These are phyloP conservation scores for Mycena chlorophos DNA, from an alignment of 768 basidiomycete species.

Conservation along the genomic window DNA sequence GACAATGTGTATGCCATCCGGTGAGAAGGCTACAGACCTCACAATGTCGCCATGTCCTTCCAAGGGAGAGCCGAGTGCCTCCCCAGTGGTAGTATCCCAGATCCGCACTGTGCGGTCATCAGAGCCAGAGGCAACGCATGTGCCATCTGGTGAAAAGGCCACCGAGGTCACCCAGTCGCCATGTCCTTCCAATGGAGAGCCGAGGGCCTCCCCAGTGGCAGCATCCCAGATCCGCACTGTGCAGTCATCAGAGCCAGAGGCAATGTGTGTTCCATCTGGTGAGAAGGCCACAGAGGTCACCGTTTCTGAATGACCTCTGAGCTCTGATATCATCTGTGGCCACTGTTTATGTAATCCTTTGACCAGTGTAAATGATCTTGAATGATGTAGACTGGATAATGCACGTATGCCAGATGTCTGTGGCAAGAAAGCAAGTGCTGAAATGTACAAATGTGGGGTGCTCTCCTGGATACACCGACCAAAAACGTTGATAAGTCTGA, in stretches of 20 bases:
- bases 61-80: neutral
- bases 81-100: neutral
- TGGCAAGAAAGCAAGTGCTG: constrained; percentile 1
- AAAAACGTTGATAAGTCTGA: constrained; percentile 1
- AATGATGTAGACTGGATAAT: neutral
- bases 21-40: neutral
- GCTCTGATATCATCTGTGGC: neutral
- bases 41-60: neutral
- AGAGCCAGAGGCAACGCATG: neutral
- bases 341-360: neutral
- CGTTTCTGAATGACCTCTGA: neutral
- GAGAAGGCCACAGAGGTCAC: neutral
- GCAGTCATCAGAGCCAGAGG: neutral
- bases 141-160: neutral
- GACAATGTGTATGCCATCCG: constrained; percentile 6
- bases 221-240: neutral
- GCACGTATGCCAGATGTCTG: neutral
- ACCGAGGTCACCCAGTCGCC: neutral
- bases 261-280: neutral
- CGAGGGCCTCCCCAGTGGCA: neutral
- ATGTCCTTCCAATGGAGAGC: neutral
- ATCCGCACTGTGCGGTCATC: neutral
- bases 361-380: neutral
- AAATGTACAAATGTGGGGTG: constrained; percentile 3
- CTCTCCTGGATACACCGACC: neutral